Conservation (phyloP, 2,329 filamentous ascomycete genomes). For the Epichloe hybrida region DNA sequence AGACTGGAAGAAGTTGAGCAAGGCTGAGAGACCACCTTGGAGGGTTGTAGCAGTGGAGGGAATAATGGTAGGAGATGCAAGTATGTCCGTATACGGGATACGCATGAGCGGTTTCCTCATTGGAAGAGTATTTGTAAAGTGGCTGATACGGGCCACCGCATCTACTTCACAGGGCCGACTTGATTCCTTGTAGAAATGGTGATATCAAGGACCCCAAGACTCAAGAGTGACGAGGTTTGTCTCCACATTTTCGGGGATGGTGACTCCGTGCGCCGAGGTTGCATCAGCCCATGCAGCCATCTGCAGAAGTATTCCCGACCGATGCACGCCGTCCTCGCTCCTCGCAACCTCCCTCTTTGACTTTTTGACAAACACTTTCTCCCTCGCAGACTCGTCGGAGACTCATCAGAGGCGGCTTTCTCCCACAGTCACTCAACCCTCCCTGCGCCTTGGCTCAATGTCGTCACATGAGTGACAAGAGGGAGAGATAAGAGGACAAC, state of each 20-base stretch:
- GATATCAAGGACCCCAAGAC: neutral
- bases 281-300: neutral
- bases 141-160: neutral
- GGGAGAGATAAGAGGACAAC: neutral
- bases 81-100: slow-evolving; percentile 78
- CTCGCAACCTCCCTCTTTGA: neutral
- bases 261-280: neutral
- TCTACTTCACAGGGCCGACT: neutral
- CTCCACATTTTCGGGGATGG: too few relatives aligned
- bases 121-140: slow-evolving; percentile 4
- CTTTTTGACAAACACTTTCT: neutral
- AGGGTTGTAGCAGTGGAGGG: slow-evolving; percentile 58
- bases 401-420: too few relatives aligned
- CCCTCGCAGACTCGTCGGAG: neutral
- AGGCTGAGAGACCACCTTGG: slow-evolving; percentile 60
- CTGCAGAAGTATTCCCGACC: slow-evolving; percentile 4
- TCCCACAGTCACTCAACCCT: neutral
- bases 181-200: neutral
- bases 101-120: slow-evolving; percentile 67
- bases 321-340: slow-evolving; percentile 1
- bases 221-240: too few relatives aligned
- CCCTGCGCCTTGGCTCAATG: neutral
- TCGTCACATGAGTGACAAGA: neutral
- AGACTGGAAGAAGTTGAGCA: slow-evolving; percentile 61
- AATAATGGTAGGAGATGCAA: slow-evolving; percentile 62